Evolutionary conservation across 176 grass and related monocot genomes (phyloP).

Genomic region (barley (Hordeum vulgare)): MorexV3_pseudomolecules_assembly NC_058522.1:20567309-20567808

Average conservation of each 20-base stretch:
- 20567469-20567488: slow-evolving; percentile 23
- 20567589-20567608: neutral
- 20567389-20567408: slow-evolving; percentile 25
- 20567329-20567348: slow-evolving; percentile 18
- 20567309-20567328: slow-evolving; percentile 14
- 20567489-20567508: slow-evolving; percentile 17
- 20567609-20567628: neutral
- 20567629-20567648: neutral
- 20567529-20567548: slow-evolving; percentile 15
- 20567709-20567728: neutral
- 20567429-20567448: slow-evolving; percentile 21
- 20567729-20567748: neutral
- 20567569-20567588: neutral
- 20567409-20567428: slow-evolving; percentile 22
- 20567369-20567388: slow-evolving; percentile 9
- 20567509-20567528: slow-evolving; percentile 23
- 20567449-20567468: slow-evolving; percentile 21
- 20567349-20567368: slow-evolving; percentile 14
- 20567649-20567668: neutral
- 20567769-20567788: neutral
- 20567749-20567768: neutral
- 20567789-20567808: neutral
- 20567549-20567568: neutral
- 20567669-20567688: neutral
- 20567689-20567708: neutral